Percentiles rank a stretch among this genome's conserved stretches.
phyloP scores from a whole-genome alignment of 2,329 filamentous ascomycete genomes.

The Penicillium paneum region DNA sequence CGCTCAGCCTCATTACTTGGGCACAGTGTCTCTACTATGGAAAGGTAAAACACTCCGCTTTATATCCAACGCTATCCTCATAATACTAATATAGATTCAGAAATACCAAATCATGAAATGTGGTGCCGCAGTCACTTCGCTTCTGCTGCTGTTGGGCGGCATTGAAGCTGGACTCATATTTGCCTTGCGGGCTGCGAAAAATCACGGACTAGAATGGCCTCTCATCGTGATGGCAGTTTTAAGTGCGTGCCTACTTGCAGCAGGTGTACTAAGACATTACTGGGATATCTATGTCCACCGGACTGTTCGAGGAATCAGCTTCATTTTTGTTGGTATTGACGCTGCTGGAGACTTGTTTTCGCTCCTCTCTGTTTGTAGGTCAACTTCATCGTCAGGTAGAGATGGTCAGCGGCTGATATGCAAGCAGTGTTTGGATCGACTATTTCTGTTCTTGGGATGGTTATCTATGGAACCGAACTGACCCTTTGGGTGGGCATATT shows the following conservation, averaged over 20 bases:
- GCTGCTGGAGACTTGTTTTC: constrained; percentile 67
- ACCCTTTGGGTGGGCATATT: constrained; percentile 66
- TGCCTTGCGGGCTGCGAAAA: constrained; percentile 49
- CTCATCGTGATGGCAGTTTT: constrained; percentile 64
- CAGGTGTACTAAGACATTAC: constrained; percentile 66
- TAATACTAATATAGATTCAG: constrained; percentile 28
- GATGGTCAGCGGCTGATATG: background rate
- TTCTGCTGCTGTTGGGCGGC: constrained; percentile 57
- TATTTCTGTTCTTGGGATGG: constrained; percentile 59
- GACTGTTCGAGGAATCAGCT: constrained; percentile 68
- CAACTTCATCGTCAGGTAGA: background rate
- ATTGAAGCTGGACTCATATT: constrained; percentile 60
- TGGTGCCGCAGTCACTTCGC: constrained; percentile 48
- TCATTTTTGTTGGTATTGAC: constrained; percentile 68
- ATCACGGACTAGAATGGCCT: constrained; percentile 56
- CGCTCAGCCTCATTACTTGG: constrained; percentile 54
- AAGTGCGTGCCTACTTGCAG: constrained; percentile 60
- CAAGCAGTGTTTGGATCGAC: constrained; percentile 21
- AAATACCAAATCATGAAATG: constrained; percentile 54
- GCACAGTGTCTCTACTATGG: constrained; percentile 57
- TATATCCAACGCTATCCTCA: background rate
- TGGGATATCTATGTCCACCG: constrained; percentile 65
- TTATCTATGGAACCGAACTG: constrained; percentile 66
- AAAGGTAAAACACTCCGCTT: constrained; percentile 19
- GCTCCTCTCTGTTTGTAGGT: constrained; percentile 56